Evolutionary conservation across 108 stramenopile genomes (phyloP), one percentile per base, ranked within the genome.

Genomic region (Asterionellopsis glacialis): DNA sequence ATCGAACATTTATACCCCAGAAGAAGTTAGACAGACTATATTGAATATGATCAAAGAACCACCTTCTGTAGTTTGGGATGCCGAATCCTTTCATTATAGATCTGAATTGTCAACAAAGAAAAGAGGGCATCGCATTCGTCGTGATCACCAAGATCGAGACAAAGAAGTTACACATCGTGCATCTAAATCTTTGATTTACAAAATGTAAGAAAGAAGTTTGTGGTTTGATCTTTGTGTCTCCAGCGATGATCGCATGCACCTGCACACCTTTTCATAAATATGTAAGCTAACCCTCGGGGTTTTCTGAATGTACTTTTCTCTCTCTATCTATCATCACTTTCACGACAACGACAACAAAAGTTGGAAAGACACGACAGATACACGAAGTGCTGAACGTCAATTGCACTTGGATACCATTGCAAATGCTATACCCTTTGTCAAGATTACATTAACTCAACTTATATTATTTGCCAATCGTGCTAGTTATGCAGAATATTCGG

Each of bases 91-190:
- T 57, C 56, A 57, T 41, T 57, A 57, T 22, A 23, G 19, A 48
- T 19, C 16, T 4, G 21, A 47, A 4, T 11, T 43, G 13, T 47
- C n/a, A 16, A 4, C 45, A 47, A 2, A 9, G 4, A 1, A 4
- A 47, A 4, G 18, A 47, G 18, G 16, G 4, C 45, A 21, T 16
- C 18, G 47, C 1, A n/a, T 39, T n/a, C 14, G 38, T 16, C 38
- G 0, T 7, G 45, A 19, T 61, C 33, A 52, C 18, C n/a, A 41
- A 12, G 51, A 33, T 0, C 15, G 7, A 43, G 39, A 28, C 18
- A 44, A 25, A 24, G 24, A 45, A 45, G 59, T 60, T 1, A 60
- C 59, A 23, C 59, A 60, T 45, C 59, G 59, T 15, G 59, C 45
- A 2, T 60, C 59, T 2, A 15, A 44, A 25, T 18, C 14, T 9